phyloP scores from a whole-genome alignment of 768 basidiomycete species.

The Calocera cornea region DNA sequence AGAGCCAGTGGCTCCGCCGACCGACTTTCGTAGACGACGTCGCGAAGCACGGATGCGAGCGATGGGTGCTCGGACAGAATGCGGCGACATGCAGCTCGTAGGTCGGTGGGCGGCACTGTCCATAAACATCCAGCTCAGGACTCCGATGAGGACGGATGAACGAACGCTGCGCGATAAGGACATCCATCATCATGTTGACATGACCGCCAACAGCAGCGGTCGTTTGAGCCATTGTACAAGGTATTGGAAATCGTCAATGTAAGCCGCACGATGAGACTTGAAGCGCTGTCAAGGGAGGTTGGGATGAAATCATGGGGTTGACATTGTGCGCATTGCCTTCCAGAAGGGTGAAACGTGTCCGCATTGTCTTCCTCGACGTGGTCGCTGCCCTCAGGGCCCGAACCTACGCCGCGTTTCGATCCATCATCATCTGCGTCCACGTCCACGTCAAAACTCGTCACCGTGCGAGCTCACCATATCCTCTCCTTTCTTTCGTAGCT shows the following conservation, averaged over 20 bases:
- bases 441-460: not conserved
- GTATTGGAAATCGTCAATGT: not conserved
- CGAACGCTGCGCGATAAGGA: not conserved
- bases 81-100: not conserved
- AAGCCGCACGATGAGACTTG: not conserved
- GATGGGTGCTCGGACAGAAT: not conserved
- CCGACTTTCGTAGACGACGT: not conserved
- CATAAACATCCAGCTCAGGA: not conserved
- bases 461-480: not conserved
- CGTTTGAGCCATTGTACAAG: not conserved
- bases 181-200: slow-evolving; percentile 2
- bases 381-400: not conserved
- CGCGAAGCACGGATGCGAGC: not conserved
- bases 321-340: no score
- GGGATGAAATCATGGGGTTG: no score
- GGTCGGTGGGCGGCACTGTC: not conserved
- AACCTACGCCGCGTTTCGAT: not conserved
- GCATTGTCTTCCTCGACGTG: not conserved
- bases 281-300: no score
- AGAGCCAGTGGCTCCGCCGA: not conserved
- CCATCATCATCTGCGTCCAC: no score
- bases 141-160: not conserved
- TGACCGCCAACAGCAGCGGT: not conserved
- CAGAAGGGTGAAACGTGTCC: not conserved
- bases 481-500: not conserved